A percentile compares a stretch with the other conserved stretches of the same genome.
phyloP scores from a whole-genome alignment of 768 basidiomycete genomes.

The Tubosaeta sp. region DNA sequence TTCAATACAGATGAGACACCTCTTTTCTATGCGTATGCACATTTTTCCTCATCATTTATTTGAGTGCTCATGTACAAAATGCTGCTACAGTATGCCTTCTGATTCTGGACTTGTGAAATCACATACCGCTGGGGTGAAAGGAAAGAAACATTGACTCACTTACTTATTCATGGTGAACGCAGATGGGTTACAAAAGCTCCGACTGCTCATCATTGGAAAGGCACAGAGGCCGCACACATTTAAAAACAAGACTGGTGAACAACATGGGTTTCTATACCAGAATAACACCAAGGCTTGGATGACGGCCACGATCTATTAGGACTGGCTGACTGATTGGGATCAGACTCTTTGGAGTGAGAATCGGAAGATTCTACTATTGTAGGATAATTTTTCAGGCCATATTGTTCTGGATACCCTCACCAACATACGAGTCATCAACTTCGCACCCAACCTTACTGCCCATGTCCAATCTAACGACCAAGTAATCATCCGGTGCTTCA shows the following conservation, averaged over 20 bases:
- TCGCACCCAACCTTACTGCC: conserved; percentile 34
- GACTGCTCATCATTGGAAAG: conserved; percentile 8
- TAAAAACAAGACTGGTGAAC: neutral
- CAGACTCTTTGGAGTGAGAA: neutral
- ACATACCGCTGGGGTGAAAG: neutral
- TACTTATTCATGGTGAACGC: conserved; percentile 1
- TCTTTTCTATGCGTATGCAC: conserved; percentile 31
- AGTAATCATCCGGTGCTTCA: conserved; percentile 31
- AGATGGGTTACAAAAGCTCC: conserved; percentile 1
- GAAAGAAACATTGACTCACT: neutral
- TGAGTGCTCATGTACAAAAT: neutral
- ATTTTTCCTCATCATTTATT: neutral
- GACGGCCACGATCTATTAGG: conserved; percentile 1
- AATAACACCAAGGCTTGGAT: conserved; percentile 8
- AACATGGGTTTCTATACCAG: conserved; percentile 5
- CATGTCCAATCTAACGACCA: conserved; percentile 36
- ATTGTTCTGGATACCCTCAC: conserved; percentile 29
- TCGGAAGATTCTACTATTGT: conserved; percentile 1
- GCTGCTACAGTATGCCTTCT: conserved; percentile 1
- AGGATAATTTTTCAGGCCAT: conserved; percentile 6
- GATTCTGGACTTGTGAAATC: neutral
- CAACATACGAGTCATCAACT: conserved; percentile 15
- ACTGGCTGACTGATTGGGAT: conserved; percentile 7
- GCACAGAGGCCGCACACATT: neutral
- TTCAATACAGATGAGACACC: conserved; percentile 38